Base-by-base conservation (phyloP, 2,329 filamentous ascomycete genomes). In the Cryphonectria radicalis region DNA sequence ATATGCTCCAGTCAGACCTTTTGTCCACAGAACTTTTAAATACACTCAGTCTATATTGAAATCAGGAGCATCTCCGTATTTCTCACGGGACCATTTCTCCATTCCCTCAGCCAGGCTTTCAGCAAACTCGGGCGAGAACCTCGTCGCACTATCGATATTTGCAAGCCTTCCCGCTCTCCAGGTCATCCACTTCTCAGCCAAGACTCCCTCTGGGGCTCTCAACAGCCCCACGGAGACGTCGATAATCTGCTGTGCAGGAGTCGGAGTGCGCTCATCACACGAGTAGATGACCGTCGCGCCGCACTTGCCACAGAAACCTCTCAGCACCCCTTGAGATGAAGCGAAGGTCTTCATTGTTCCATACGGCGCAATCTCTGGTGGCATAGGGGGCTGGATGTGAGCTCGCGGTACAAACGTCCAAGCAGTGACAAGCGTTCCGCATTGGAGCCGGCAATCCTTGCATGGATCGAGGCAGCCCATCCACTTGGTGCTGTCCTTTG, bases 251-350 rank as follows among this genome's bases (percentile, higher is more conserved):
- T 78, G 75, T 35, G 78, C 74, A n/a, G 77, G 78, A 1, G 73
- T 74, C 11, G 77, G 77, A 6, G 74, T 77, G 53, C 80, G 75
- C 0, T 74, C 71, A 3, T 77, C 77, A 35, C 73, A 72, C 4
- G 77, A 75, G 64, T 76, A 83, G 66, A 86, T 82, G 17, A 83
- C 77, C 0, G 82, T 85, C 3, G 85, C 84, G 2, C 85, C 84
- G 65, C 85, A 87, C 2, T 73, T 76, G 2, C 82, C 80, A 71
- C 85, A 87, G 73, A 87, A 87, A 0, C 80, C 81, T 19, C 84
- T 79, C 35, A 78, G 70, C n/a, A 82, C 80, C 0, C 77, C 78
- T 14, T 78, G 74, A 0, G 82, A 84, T 1, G 82, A 84, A 4
- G 72, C 73, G 71, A 81, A 86, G 10, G 79, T 80, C 76, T 81